phyloP scores from a whole-genome alignment of 176 grass and related monocot genomes.

The Rhipidocladum racemiflorum region DNA sequence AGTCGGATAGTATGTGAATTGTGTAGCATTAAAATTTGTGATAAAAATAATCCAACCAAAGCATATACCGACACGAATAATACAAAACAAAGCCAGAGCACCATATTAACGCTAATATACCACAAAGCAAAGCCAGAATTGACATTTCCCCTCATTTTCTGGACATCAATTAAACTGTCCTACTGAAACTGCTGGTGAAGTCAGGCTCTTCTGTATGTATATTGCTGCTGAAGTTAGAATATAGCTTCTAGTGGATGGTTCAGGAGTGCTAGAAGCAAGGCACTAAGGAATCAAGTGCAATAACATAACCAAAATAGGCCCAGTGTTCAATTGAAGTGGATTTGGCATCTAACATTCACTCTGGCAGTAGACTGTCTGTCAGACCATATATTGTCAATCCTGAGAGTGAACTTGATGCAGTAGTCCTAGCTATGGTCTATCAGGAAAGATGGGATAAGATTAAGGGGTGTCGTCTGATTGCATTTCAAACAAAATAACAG shows the following conservation, averaged over 20 bases:
- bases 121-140: slow-evolving; percentile 9
- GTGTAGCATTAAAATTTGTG: no score
- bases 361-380: not conserved
- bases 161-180: slow-evolving; percentile 6
- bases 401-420: no score
- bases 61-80: no score
- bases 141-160: not conserved
- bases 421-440: no score
- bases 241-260: not conserved
- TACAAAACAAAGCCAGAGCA: no score
- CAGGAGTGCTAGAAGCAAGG: slow-evolving; percentile 3
- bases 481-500: not conserved
- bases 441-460: no score
- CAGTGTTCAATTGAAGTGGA: not conserved
- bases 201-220: not conserved
- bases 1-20: no score
- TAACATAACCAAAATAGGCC: not conserved
- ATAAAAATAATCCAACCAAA: no score
- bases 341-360: not conserved
- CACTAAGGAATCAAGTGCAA: not conserved
- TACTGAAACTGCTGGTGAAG: not conserved
- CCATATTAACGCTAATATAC: not conserved
- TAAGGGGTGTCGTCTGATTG: not conserved
- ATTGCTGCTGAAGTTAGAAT: not conserved
- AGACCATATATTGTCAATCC: not conserved